Percentiles rank a stretch among this genome's conserved stretches.
These are phyloP conservation scores for Alternaria metachromatica DNA, from an alignment of 2,329 filamentous ascomycete species.

Conservation along the genomic window DNA sequence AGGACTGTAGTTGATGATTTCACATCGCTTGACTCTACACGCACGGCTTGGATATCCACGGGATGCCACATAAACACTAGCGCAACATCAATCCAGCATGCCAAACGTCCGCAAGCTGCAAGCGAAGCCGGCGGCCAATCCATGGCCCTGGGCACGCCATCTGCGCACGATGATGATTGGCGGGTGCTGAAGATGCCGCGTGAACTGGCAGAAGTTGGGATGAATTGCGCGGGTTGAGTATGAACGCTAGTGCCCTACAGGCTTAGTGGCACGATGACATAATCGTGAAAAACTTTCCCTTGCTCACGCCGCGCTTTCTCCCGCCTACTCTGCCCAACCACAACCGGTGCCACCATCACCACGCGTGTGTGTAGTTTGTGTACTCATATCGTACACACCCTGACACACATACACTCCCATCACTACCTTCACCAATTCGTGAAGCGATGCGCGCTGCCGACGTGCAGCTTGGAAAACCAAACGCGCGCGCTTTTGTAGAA, in stretches of 20 bases:
- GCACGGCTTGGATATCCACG: constrained; percentile 17
- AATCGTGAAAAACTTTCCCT: constrained; percentile 13
- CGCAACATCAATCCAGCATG: constrained; percentile 8
- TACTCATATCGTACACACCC: neutral
- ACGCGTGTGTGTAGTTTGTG: neutral
- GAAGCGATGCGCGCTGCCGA: neutral
- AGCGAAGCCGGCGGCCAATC: neutral
- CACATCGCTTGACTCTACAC: constrained; percentile 17
- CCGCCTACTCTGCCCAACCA: constrained; percentile 5
- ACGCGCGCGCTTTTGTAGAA: neutral
- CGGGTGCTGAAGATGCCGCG: constrained; percentile 1
- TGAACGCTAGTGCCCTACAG: neutral
- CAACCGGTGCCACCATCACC: neutral
- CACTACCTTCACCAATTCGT: neutral
- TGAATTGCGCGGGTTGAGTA: neutral
- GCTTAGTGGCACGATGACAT: neutral
- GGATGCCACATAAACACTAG: constrained; percentile 25
- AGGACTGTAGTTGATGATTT: neutral
- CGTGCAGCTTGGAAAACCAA: neutral
- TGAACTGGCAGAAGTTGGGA: constrained; percentile 5
- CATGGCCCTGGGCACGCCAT: neutral
- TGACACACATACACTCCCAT: rapidly evolving
- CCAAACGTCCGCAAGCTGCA: constrained; percentile 2
- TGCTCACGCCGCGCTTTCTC: neutral
- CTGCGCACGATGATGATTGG: neutral